These are phyloP conservation scores for Triangularia setosa DNA, from an alignment of 2,329 filamentous ascomycete genomes.

Conservation along the genomic window DNA sequence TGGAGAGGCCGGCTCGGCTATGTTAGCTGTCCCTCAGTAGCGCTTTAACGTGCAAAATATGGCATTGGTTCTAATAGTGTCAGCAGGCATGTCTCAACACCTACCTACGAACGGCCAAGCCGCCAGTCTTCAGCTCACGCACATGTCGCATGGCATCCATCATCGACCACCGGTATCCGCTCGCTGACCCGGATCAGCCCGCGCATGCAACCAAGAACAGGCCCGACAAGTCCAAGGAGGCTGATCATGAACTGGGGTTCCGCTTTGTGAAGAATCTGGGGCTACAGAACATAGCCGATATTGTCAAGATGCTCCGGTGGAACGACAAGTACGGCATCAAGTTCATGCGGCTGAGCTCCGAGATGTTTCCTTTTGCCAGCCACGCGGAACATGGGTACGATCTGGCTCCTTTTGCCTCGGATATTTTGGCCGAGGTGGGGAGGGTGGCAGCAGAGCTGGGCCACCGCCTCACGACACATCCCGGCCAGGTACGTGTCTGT, in stretches of 20 bases:
- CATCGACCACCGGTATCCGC: slow-evolving; percentile 78
- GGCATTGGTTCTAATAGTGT: neutral
- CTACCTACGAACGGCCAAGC: slow-evolving; percentile 76
- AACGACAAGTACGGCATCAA: slow-evolving; percentile 89
- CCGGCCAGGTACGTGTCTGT: slow-evolving; percentile 58
- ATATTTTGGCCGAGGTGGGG: slow-evolving; percentile 72
- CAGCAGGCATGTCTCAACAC: slow-evolving; percentile 81
- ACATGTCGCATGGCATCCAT: slow-evolving; percentile 91
- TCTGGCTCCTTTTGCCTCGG: slow-evolving; percentile 76
- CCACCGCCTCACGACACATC: slow-evolving; percentile 85
- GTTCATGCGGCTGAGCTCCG: slow-evolving; percentile 87
- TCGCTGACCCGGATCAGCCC: slow-evolving; percentile 69
- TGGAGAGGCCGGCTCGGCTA: slow-evolving; percentile 90
- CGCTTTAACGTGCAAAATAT: neutral
- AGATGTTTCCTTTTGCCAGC: slow-evolving; percentile 96
- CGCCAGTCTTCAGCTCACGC: slow-evolving; percentile 83
- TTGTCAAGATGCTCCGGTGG: slow-evolving; percentile 84
- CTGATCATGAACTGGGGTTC: slow-evolving; percentile 63
- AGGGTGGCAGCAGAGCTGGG: slow-evolving; percentile 71
- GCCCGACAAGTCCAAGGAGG: slow-evolving; percentile 68
- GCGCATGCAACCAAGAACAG: slow-evolving; percentile 83
- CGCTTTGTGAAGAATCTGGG: slow-evolving; percentile 74
- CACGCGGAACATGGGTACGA: slow-evolving; percentile 84
- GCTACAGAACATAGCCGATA: slow-evolving; percentile 76
- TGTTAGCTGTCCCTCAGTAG: slow-evolving; percentile 47